A percentile compares a stretch with the other conserved stretches of the same genome.
phyloP scores from a whole-genome alignment of 306 rosid species.

The Geum urbanum region DNA sequence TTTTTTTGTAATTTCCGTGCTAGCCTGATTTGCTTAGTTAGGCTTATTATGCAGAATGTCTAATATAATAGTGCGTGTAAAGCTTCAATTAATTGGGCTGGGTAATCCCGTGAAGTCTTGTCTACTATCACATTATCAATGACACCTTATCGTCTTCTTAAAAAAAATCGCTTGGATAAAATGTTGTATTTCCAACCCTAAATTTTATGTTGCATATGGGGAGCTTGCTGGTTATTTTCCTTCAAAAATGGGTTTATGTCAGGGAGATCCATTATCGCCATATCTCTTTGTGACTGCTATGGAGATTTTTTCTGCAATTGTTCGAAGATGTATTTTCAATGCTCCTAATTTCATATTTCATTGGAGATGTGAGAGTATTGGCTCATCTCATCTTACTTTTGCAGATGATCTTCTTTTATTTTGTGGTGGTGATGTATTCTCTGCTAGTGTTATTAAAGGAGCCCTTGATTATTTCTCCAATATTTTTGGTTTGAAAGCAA shows the following conservation, averaged over 20 bases:
- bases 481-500: not conserved
- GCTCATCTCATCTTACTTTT: not conserved
- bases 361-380: not conserved
- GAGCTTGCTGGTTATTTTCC: not conserved
- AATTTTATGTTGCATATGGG: not conserved
- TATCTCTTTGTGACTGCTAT: not conserved
- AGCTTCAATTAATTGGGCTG: too few relatives aligned
- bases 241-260: not conserved
- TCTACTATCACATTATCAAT: too few relatives aligned
- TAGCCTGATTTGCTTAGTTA: too few relatives aligned
- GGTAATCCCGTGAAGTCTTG: too few relatives aligned
- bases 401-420: not conserved
- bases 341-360: not conserved
- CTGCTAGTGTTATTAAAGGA: not conserved
- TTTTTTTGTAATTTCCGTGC: too few relatives aligned
- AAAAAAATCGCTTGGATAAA: not conserved
- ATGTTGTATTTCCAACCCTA: not conserved
- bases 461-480: not conserved
- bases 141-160: too few relatives aligned
- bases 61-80: too few relatives aligned
- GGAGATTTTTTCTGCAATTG: not conserved
- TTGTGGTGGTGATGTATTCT: not conserved
- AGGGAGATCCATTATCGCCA: not conserved
- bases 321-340: too few relatives aligned
- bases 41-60: too few relatives aligned